A percentile compares a stretch with the other conserved stretches of the same genome.
phyloP scores from a whole-genome alignment of 345 rosid species.

The Sonneratia caseolaris region DNA sequence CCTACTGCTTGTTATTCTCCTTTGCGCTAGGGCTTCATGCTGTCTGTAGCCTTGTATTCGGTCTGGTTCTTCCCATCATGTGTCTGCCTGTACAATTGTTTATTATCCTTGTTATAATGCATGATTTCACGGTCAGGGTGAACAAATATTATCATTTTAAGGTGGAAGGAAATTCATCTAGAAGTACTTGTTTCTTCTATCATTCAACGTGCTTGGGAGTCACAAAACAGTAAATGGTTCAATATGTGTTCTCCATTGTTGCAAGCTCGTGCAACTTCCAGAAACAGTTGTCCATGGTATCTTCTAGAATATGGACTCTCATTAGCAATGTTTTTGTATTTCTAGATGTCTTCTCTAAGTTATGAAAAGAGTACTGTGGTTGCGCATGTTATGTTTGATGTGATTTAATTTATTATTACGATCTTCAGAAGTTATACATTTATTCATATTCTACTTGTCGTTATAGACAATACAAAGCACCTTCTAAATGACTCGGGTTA shows the following conservation, averaged over 20 bases:
- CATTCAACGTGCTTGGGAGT: neutral
- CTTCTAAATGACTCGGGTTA: neutral
- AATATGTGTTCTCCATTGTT: neutral
- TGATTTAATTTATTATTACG: neutral
- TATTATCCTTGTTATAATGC: no score
- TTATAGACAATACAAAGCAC: neutral
- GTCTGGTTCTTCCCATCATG: neutral
- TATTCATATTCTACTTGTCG: neutral
- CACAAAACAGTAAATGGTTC: neutral
- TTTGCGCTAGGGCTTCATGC: neutral
- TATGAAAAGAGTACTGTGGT: neutral
- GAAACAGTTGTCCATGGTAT: neutral
- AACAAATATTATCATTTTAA: neutral
- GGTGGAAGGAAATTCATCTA: neutral
- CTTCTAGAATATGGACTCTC: neutral
- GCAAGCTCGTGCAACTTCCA: neutral
- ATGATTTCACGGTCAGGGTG: neutral
- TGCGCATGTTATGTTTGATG: neutral
- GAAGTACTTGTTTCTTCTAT: neutral
- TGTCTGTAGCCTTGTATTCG: neutral
- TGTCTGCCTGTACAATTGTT: neutral
- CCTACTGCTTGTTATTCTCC: slow-evolving; percentile 1
- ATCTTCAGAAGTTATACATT: neutral
- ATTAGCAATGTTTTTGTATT: neutral
- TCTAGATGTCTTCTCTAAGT: neutral